Percentiles rank a stretch among this genome's conserved stretches.
Evolutionary conservation across 1,139 yeast species (phyloP).

Genomic region (Candida pseudoviswanathii): DNA sequence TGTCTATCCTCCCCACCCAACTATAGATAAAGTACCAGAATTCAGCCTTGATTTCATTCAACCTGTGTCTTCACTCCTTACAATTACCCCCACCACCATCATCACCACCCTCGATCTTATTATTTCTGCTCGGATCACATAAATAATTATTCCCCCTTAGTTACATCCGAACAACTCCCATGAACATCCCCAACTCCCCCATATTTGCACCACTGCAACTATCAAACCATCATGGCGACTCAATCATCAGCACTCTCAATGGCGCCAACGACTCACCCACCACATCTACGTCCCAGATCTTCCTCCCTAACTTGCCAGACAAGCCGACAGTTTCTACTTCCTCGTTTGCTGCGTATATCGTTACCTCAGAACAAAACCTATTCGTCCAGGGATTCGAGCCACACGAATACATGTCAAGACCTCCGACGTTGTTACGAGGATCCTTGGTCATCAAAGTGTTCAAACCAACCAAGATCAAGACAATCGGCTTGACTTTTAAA

Average conservation of each 20-base stretch:
- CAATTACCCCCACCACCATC: background rate
- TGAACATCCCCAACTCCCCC: slow-evolving; percentile 16
- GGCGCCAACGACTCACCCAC: slow-evolving; percentile 16
- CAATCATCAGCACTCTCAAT: slow-evolving; percentile 2
- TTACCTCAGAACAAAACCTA: slow-evolving; percentile 77
- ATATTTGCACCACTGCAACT: slow-evolving; percentile 18
- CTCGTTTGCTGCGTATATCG: slow-evolving; percentile 53
- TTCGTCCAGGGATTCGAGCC: slow-evolving; percentile 81
- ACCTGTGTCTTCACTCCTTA: no score
- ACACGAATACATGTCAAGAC: slow-evolving; percentile 63
- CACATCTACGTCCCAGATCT: slow-evolving; percentile 34
- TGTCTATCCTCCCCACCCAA: background rate
- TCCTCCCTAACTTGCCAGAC: slow-evolving; percentile 49
- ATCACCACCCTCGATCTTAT: background rate
- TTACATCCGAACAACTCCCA: background rate
- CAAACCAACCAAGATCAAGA: slow-evolving; percentile 75
- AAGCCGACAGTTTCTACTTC: slow-evolving; percentile 50
- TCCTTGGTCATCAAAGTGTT: slow-evolving; percentile 69
- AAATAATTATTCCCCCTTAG: background rate
- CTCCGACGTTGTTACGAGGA: slow-evolving; percentile 86
- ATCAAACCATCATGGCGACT: slow-evolving; percentile 7
- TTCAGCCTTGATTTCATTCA: no score
- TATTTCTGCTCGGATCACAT: background rate
- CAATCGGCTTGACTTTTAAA: slow-evolving; percentile 63
- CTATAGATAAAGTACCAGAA: background rate